Percentiles rank a stretch among this genome's conserved stretches.
These are phyloP conservation scores for Mycena olivaceomarginata DNA, from an alignment of 768 basidiomycete species.

Conservation along the genomic window DNA sequence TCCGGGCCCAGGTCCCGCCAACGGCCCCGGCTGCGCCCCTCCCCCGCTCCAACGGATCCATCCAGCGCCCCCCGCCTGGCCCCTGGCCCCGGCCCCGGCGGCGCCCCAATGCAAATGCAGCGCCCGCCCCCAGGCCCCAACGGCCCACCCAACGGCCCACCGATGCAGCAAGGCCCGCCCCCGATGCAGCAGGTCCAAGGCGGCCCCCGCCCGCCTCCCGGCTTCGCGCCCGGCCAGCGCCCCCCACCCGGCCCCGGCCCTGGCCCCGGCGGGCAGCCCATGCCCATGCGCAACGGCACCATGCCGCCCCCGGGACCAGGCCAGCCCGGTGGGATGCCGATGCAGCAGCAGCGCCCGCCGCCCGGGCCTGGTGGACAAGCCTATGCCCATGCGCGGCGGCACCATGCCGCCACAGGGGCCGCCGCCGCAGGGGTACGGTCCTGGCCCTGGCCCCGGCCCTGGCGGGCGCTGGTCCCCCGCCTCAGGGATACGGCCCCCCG, in stretches of 20 bases:
- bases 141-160: conserved; percentile 44
- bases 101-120: conserved; percentile 48
- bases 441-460: conserved; percentile 52
- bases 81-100: conserved; percentile 47
- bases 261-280: conserved; percentile 51
- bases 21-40: conserved; percentile 24
- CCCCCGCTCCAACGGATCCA: conserved; percentile 33
- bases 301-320: conserved; percentile 45
- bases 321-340: conserved; percentile 32
- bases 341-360: conserved; percentile 56
- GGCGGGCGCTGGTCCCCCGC: conserved; percentile 44
- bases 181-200: conserved; percentile 43
- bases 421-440: conserved; percentile 45
- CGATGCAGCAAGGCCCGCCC: conserved; percentile 61
- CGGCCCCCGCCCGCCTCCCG: conserved; percentile 48
- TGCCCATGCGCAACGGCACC: conserved; percentile 38
- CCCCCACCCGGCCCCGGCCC: conserved; percentile 57
- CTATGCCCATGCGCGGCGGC: conserved; percentile 46
- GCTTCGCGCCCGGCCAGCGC: conserved; percentile 50
- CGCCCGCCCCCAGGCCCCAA: conserved; percentile 34
- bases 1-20: conserved; percentile 31
- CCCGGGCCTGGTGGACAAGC: conserved; percentile 53
- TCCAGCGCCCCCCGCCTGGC: conserved; percentile 41
- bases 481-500: conserved; percentile 33
- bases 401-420: conserved; percentile 50